Percentiles rank a stretch among this genome's conserved stretches.
These are phyloP conservation scores for Conticribra guillardii DNA, from an alignment of 108 stramenopile species.

Conservation along the genomic window DNA sequence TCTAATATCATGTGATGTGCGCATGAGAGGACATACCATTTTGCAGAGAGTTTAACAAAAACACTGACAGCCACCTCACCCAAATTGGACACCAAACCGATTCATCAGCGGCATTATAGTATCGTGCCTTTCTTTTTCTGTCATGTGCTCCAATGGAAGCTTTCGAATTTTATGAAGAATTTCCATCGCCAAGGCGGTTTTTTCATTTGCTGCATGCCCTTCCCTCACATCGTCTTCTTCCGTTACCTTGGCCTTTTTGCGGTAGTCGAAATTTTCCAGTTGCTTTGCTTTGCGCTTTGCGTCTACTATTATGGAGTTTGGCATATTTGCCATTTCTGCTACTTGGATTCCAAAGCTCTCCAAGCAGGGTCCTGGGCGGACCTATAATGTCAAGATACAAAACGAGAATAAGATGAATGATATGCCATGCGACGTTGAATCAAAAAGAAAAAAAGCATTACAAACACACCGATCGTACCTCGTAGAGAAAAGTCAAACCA, in stretches of 20 bases:
- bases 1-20: too few species aligned
- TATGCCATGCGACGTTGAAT: too few species aligned
- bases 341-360: constrained; percentile 98
- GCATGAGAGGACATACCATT: too few species aligned
- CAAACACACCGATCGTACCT: constrained; percentile 25
- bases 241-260: constrained; percentile 44
- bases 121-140: constrained; percentile 16
- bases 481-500: constrained; percentile 83
- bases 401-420: too few species aligned
- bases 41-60: too few species aligned
- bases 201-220: constrained; percentile 26
- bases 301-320: constrained; percentile 81
- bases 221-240: constrained; percentile 22
- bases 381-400: constrained; percentile 26
- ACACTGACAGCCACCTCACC: too few species aligned
- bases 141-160: constrained; percentile 39
- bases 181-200: constrained; percentile 41
- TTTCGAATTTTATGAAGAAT: constrained; percentile 38
- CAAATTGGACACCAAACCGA: constrained; percentile 35
- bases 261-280: constrained; percentile 85
- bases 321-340: constrained; percentile 95
- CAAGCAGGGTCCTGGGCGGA: constrained; percentile 90
- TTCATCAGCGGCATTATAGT: constrained; percentile 24
- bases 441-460: constrained; percentile 31
- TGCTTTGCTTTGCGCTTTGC: constrained; percentile 93